Conservation (phyloP, 768 basidiomycete genomes). For the Collybia mongolica region DNA sequence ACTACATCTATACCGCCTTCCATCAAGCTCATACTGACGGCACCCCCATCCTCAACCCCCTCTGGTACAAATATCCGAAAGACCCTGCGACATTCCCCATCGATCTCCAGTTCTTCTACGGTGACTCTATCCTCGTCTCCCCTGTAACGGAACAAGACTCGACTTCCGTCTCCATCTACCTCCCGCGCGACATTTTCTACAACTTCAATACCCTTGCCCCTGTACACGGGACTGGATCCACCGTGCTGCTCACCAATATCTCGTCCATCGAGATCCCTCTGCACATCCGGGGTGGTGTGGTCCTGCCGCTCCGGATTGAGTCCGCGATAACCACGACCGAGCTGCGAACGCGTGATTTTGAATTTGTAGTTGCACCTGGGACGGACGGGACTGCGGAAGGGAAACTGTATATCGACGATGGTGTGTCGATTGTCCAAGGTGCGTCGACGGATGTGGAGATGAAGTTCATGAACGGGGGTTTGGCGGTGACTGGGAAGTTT, state of each 20-base stretch:
- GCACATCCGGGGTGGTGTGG: constrained; percentile 56
- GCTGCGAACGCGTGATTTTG: constrained; percentile 54
- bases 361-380: no score
- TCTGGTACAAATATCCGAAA: no score
- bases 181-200: constrained; percentile 66
- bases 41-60: no score
- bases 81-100: no score
- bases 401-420: constrained; percentile 62
- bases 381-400: constrained; percentile 54
- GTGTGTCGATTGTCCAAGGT: constrained; percentile 44
- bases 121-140: no score
- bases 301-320: constrained; percentile 55
- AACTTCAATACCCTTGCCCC: constrained; percentile 53
- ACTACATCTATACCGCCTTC: constrained; percentile 73
- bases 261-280: constrained; percentile 59
- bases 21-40: constrained; percentile 57
- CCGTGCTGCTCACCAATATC: constrained; percentile 43
- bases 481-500: constrained; percentile 36
- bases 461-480: constrained; percentile 23
- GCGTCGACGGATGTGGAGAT: constrained; percentile 31
- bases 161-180: no score
- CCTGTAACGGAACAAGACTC: no score
- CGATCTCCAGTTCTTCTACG: no score
- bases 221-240: constrained; percentile 45
- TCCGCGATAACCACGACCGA: constrained; percentile 61